Base-by-base conservation (phyloP, 106 monocot species). In the Dendrobium nobile region DNA sequence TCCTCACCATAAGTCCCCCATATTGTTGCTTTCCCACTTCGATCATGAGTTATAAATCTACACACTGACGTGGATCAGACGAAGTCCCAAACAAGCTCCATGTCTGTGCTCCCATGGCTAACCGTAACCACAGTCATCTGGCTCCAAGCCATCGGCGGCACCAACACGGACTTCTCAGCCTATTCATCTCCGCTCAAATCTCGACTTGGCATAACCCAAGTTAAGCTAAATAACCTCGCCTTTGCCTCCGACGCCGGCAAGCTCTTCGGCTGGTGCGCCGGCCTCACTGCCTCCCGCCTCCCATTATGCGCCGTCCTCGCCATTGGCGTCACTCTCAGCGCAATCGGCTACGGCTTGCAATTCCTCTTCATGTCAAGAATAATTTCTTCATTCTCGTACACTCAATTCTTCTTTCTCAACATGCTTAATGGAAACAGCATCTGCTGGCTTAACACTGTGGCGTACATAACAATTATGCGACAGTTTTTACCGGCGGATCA, bases 161-260 rank as follows among this genome's bases (percentile, higher is more conserved):
- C 86, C 54, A 89, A 86, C 81, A 65, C 86, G 1, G 81, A 78
- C 81, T 86, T 89, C 79, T 64, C 88, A 4, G 86, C 79, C 67
- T 89, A 89, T 79, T 86, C 88, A 9, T 75, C 83, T 37, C 42
- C 68, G 17, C 83, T 89, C 44, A 89, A 89, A 72, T 43, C 61
- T 59, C 74, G 76, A 3, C 84, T 89, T 54, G 47, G 54, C 75
- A 77, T 86, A 48, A 75, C 58, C 41, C 81, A 82, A 18, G 59
- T 82, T 41, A 74, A 82, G 28, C 74, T 82, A 3, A 82, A 82
- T 75, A 75, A 82, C 75, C 81, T 82, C 26, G 75, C 81, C 1
- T 75, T 82, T 59, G 81, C 81, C 17, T 75, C 75, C 27, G 81
- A 81, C n/a, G 74, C 81, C 26, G 81, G 81, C 17, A 82, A 82